Evolutionary conservation across 2,329 filamentous ascomycete genomes (phyloP), one percentile per base, ranked within the genome.

Genomic region (Cytospora piceae): DNA sequence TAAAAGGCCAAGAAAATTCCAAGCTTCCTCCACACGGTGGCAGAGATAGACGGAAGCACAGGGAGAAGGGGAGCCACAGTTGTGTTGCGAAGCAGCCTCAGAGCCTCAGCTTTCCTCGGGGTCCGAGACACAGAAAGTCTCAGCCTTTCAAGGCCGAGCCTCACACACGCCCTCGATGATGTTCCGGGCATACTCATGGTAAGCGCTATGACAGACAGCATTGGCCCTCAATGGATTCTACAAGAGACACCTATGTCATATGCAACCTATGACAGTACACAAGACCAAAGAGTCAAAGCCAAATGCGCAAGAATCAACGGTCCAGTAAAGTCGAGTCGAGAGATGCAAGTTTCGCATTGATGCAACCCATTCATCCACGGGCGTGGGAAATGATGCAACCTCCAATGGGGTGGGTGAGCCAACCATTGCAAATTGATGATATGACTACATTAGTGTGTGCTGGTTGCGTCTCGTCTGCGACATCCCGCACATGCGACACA

Each of bases 401-500:
- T 14, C 46, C 9, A 22, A 49, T 24, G 7, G n/a, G 46, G 42
- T 49, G 46, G 39, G 42, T 24, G 4, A 49, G 46, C 46, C 46
- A 22, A 12, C 46, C n/a, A 20, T 14, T 49, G 46, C 46, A 49
- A 5, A 49, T 24, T 49, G 46, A 14, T 49, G 34, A 37, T 22
- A 22, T 22, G 22, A 49, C 9, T 49, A 49, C 46, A 22, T 49
- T 24, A 49, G n/a, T n/a, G 42, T 46, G 46, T 49, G 11, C 12
- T n/a, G n/a, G 20, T 17, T 39, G 4, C n/a, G n/a, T 17, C 22
- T n/a, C n/a, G 46, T 24, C 46, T 49, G 46, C 11, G 46, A 49
- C 46, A 49, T 49, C 46, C 46, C 46, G 46, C 46, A 49, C 46
- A 24, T 49, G 42, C 37, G 20, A n/a, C 20, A 46, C 42, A 49